Conservation (phyloP, 371 early-diverging fungal genomes). For the Mortierella sp. region DNA sequence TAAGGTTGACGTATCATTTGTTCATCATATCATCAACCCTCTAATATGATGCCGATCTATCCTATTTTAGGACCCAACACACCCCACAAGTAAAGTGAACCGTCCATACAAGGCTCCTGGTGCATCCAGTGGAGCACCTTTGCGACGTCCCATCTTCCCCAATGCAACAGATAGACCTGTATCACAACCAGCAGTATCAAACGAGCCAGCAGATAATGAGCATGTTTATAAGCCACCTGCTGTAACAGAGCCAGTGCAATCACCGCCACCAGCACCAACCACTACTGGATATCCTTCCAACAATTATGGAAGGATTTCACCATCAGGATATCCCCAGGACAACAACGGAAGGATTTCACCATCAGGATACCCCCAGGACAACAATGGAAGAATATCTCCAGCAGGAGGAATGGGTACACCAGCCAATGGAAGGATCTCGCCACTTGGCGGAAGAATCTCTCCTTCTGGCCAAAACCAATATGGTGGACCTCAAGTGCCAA, state of each 20-base stretch:
- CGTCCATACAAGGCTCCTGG: constrained; percentile 18
- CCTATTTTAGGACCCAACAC: constrained; percentile 32
- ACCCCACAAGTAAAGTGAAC: constrained; percentile 28
- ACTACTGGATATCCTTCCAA: not conserved
- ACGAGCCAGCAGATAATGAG: not conserved
- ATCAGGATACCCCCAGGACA: not conserved
- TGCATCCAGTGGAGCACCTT: constrained; percentile 10
- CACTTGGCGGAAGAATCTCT: constrained; percentile 18
- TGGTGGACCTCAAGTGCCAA: not conserved
- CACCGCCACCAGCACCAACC: constrained; percentile 3
- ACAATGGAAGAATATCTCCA: constrained; percentile 4
- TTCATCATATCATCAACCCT: not conserved
- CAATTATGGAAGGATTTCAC: constrained; percentile 1
- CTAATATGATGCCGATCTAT: not conserved
- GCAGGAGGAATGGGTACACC: not conserved
- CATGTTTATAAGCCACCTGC: constrained; percentile 23
- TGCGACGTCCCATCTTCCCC: constrained; percentile 36
- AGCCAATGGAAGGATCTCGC: not conserved
- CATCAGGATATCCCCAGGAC: constrained; percentile 1
- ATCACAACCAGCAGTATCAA: constrained; percentile 2
- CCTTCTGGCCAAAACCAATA: constrained; percentile 25
- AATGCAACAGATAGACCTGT: not conserved
- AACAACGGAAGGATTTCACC: not conserved
- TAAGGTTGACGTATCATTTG: not conserved
- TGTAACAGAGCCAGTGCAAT: constrained; percentile 7